A percentile compares a stretch with the other conserved stretches of the same genome.
Conservation (phyloP, 352 stramenopile species). For the Pythium plurisporium region DNA sequence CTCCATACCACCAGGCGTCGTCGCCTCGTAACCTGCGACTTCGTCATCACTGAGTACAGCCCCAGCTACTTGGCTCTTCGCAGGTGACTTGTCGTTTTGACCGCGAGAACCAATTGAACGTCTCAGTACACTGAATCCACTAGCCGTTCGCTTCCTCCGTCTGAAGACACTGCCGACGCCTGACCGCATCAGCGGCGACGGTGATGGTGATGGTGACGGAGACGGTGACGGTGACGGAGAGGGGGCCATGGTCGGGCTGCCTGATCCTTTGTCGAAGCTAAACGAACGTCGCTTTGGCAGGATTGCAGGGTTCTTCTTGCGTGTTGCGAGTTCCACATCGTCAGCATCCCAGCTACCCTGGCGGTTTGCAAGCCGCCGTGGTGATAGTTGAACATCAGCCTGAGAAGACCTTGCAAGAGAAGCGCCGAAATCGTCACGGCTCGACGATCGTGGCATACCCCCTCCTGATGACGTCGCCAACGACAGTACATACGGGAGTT, state of each 20-base stretch:
- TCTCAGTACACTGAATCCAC: neutral
- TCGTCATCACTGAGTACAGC: conserved; percentile 13
- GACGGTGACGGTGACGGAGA: neutral
- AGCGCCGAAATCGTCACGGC: no score
- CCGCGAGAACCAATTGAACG: neutral
- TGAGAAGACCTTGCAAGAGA: neutral
- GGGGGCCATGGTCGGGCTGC: neutral
- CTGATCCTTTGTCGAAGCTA: conserved; percentile 13
- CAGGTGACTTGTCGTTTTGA: neutral
- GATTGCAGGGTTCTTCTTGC: conserved; percentile 2
- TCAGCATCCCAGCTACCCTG: conserved; percentile 16
- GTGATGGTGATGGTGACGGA: neutral
- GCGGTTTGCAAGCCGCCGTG: conserved; percentile 14
- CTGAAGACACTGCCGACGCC: conserved; percentile 5
- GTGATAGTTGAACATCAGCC: neutral
- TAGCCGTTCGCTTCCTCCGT: conserved; percentile 8
- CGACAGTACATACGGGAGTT: conserved; percentile 49
- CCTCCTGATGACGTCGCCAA: neutral
- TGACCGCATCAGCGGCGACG: conserved; percentile 3
- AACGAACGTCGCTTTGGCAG: conserved; percentile 19
- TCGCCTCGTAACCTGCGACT: neutral
- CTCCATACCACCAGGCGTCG: neutral
- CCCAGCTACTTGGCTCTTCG: neutral
- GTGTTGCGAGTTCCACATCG: conserved; percentile 8
- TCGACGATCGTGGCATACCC: no score